A percentile compares a stretch with the other conserved stretches of the same genome.
phyloP scores from a whole-genome alignment of 441 rosid species.

The Omphalea diandra region DNA sequence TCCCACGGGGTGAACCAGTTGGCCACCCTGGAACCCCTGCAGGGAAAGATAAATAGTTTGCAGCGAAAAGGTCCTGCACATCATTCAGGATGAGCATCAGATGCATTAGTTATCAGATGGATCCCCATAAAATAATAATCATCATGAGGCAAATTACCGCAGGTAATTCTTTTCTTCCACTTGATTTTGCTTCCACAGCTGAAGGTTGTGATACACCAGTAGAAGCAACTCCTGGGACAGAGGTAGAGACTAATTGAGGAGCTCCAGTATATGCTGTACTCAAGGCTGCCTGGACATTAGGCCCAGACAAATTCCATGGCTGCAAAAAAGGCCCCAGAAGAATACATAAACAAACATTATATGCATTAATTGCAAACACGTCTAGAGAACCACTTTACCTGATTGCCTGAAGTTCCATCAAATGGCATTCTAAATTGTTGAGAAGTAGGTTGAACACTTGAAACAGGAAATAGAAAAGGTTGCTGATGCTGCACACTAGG shows the following conservation, averaged over 20 bases:
- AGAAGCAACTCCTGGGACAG: constrained; percentile 32
- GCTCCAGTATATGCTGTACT: constrained; percentile 47
- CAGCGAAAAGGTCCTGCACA: constrained; percentile 77
- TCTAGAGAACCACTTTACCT: constrained; percentile 39
- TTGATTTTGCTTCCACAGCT: constrained; percentile 41
- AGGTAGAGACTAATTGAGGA: constrained; percentile 30
- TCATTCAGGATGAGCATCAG: constrained; percentile 15
- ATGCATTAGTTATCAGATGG: not conserved
- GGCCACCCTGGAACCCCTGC: constrained; percentile 72
- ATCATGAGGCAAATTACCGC: constrained; percentile 43
- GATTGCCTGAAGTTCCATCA: constrained; percentile 47
- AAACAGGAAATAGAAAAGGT: constrained; percentile 46
- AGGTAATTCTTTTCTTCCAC: constrained; percentile 76
- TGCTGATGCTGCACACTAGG: constrained; percentile 48
- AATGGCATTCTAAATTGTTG: constrained; percentile 44
- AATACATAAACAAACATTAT: constrained; percentile 18
- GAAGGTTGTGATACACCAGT: constrained; percentile 37
- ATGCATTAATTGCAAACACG: constrained; percentile 1
- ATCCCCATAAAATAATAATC: not conserved
- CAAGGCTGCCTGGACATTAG: constrained; percentile 44
- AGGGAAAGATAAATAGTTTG: constrained; percentile 51
- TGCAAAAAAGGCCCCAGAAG: constrained; percentile 33
- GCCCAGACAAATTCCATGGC: constrained; percentile 52
- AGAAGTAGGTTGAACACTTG: constrained; percentile 40
- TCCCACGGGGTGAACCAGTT: constrained; percentile 54